These are phyloP conservation scores for Secale cereale DNA, from an alignment of 176 grass and related monocot genomes.

Conservation along the genomic window DNA sequence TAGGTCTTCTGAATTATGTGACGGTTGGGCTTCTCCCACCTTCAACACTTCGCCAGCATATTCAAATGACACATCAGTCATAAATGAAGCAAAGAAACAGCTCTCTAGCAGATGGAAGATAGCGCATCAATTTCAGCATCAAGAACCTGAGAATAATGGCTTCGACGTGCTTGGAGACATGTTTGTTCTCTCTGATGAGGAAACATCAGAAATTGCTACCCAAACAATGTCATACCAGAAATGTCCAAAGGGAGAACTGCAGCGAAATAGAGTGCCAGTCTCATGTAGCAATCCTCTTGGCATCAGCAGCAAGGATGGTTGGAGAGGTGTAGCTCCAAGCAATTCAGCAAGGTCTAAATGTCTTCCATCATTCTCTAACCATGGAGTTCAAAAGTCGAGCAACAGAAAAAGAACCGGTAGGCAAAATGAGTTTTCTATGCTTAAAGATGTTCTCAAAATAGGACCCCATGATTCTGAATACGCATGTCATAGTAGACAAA, in stretches of 20 bases:
- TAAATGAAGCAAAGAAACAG: constrained; percentile 86
- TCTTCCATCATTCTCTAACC: constrained; percentile 51
- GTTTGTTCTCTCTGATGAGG: constrained; percentile 67
- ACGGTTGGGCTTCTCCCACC: constrained; percentile 46
- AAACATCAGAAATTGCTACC: constrained; percentile 21
- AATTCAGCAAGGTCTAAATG: constrained; percentile 71
- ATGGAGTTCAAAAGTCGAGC: constrained; percentile 48
- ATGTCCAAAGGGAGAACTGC: constrained; percentile 30
- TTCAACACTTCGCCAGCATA: constrained; percentile 46
- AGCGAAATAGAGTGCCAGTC: constrained; percentile 28
- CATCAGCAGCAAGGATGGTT: constrained; percentile 62
- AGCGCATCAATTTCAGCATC: constrained; percentile 38
- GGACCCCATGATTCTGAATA: constrained; percentile 50
- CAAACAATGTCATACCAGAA: constrained; percentile 7
- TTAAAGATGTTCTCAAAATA: constrained; percentile 82
- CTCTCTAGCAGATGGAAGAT: constrained; percentile 85
- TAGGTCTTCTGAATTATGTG: constrained; percentile 44
- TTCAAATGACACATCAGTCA: constrained; percentile 71
- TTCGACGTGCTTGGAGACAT: constrained; percentile 66
- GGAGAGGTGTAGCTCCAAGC: constrained; percentile 44
- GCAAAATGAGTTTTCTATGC: constrained; percentile 67
- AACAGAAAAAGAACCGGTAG: constrained; percentile 52
- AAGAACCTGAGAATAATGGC: constrained; percentile 28
- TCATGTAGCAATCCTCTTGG: constrained; percentile 32
- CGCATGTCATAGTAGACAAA: constrained; percentile 28